phyloP scores from a whole-genome alignment of 345 rosid species.

The Aegle marmelos region DNA sequence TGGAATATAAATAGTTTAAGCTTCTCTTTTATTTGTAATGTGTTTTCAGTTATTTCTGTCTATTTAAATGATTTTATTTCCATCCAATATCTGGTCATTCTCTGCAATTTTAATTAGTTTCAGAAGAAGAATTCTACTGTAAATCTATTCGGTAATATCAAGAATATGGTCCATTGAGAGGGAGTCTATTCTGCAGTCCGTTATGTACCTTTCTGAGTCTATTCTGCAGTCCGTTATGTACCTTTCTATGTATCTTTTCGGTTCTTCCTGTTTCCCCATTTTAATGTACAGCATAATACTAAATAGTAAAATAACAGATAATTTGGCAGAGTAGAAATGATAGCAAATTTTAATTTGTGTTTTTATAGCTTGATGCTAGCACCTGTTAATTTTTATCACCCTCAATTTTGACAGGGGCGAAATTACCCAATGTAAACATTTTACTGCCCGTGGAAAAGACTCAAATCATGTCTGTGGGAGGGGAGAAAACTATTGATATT shows the following conservation, averaged over 20 bases:
- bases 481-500: conserved; percentile 62
- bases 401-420: conserved; percentile 50
- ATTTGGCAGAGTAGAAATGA: not conserved
- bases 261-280: not conserved
- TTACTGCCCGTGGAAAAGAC: conserved; percentile 58
- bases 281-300: not conserved
- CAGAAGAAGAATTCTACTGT: not conserved
- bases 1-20: not conserved
- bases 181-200: not conserved
- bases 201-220: not conserved
- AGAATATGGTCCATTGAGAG: not conserved
- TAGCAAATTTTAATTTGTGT: not conserved
- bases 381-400: conserved; percentile 1
- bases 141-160: not conserved
- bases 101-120: not conserved
- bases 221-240: not conserved
- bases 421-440: conserved; percentile 65
- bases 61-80: not conserved
- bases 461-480: conserved; percentile 40
- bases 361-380: conserved; percentile 6
- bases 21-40: not conserved
- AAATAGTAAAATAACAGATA: not conserved
- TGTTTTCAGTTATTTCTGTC: not conserved
- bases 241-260: not conserved
- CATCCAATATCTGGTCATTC: not conserved